These are phyloP conservation scores for Pseudogymnoascus sp. DNA, from an alignment of 2,329 filamentous ascomycete species.

Conservation along the genomic window DNA sequence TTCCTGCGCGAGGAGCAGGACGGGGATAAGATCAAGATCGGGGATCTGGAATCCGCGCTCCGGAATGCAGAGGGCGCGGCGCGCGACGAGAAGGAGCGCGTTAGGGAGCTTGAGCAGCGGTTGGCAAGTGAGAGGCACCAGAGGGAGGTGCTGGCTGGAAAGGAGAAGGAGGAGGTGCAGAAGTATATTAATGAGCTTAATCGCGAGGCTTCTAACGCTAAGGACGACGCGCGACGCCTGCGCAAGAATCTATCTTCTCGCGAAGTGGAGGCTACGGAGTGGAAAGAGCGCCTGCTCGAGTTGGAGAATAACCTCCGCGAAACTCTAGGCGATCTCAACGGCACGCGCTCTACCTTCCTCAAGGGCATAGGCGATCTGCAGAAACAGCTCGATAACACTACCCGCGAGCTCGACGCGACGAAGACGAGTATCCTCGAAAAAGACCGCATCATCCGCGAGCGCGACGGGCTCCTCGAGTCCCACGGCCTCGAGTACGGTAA, in stretches of 20 bases:
- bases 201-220: conserved; percentile 67
- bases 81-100: conserved; percentile 76
- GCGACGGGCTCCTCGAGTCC: conserved; percentile 79
- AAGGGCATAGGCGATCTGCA: conserved; percentile 83
- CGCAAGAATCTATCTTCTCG: conserved; percentile 75
- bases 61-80: conserved; percentile 70
- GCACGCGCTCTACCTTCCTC: conserved; percentile 76
- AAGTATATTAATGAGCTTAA: conserved; percentile 91
- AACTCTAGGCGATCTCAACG: conserved; percentile 78
- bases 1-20: conserved; percentile 97
- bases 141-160: conserved; percentile 74
- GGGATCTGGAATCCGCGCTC: conserved; percentile 78
- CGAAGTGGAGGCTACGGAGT: conserved; percentile 81
- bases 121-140: conserved; percentile 75
- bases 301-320: conserved; percentile 82
- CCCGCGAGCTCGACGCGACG: conserved; percentile 71
- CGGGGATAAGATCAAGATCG: conserved; percentile 94
- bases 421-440: conserved; percentile 79
- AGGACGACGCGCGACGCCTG: conserved; percentile 76
- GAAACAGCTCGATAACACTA: conserved; percentile 74
- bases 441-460: conserved; percentile 80
- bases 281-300: conserved; percentile 85
- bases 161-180: conserved; percentile 92
- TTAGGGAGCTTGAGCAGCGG: conserved; percentile 63
- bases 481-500: conserved; percentile 80